phyloP scores from a whole-genome alignment of 2,329 filamentous ascomycete species.

The Fusarium verrucosum region DNA sequence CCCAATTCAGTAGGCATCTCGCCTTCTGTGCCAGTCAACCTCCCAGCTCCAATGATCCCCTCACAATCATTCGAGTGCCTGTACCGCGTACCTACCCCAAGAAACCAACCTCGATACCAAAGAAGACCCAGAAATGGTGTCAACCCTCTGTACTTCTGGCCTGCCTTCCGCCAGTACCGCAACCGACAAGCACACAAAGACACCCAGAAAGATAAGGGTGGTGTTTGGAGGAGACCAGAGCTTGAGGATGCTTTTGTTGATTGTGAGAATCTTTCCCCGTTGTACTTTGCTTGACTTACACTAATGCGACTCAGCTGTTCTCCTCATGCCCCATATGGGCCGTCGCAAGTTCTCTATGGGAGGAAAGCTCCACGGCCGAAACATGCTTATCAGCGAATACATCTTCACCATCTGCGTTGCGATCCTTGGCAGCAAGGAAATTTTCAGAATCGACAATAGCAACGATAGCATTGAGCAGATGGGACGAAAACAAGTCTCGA shows the following conservation, averaged over 20 bases:
- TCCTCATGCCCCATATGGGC: conserved; percentile 73
- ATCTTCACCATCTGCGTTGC: conserved; percentile 59
- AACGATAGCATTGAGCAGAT: conserved; percentile 58
- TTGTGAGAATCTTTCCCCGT: conserved; percentile 55
- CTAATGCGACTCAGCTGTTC: conserved; percentile 61
- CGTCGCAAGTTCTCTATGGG: conserved; percentile 73
- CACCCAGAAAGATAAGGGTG: conserved; percentile 66
- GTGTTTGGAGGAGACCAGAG: conserved; percentile 62
- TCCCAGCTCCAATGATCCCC: conserved; percentile 62
- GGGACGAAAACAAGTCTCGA: conserved; percentile 72
- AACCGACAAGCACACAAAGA: conserved; percentile 72
- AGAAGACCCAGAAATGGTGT: conserved; percentile 51
- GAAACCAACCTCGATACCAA: conserved; percentile 50
- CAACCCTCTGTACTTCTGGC: conserved; percentile 70
- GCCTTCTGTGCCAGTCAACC: conserved; percentile 57
- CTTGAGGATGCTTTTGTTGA: conserved; percentile 74
- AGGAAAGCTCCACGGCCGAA: conserved; percentile 71
- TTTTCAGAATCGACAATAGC: conserved; percentile 56
- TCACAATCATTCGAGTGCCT: conserved; percentile 58
- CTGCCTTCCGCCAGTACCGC: conserved; percentile 72
- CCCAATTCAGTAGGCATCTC: conserved; percentile 55
- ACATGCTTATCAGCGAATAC: conserved; percentile 76
- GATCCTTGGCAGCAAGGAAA: conserved; percentile 54
- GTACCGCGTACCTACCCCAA: conserved; percentile 51
- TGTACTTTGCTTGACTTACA: not conserved